Base-by-base conservation (phyloP, 1,139 yeast species). In the Candida glucosophila region DNA sequence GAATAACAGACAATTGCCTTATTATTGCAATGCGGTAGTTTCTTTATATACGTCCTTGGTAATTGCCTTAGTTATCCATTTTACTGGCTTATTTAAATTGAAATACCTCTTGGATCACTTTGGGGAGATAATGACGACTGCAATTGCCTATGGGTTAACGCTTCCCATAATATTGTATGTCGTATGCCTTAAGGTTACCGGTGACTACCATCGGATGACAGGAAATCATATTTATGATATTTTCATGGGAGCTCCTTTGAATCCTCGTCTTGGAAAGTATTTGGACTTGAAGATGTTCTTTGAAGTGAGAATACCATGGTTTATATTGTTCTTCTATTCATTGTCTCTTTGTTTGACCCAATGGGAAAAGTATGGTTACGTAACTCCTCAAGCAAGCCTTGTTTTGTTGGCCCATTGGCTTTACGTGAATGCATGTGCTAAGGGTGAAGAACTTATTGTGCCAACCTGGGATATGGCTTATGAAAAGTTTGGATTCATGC, bases 381-480 rank as follows among this genome's bases (percentile, higher is more conserved):
- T 82, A 13, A 56, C 88, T 6, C 75, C 86, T 24, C 95, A 86
- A 54, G 77, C 86, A 24, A 63, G 66, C 29, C 76, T 81, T 38
- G 67, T 86, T 23, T 58, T 83, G 41, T 60, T 79, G 35, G 96
- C 94, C 11, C 93, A 88, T 52, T 90, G 94, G 83, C 64, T 86
- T 29, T 90, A 90, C 47, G 95, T 95, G 37, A 90, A 90, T 49
- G 95, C 96, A 3, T 90, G 97, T 58, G 80, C 95, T 33, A 90
- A 90, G 58, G 98, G 96, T 39, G 98, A 90, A 59, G 97, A 92
- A 52, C 66, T 88, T 44, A 88, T 90, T 52, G 95, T 88, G 33
- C 95, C 97, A 37, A 80, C 95, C 12, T 90, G 98, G 98, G 98
- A 90, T 55, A 88, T 90, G 96, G 96, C 95, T 24, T 90, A 90